These are phyloP conservation scores for Fusarium illudens DNA, from an alignment of 2,329 filamentous ascomycete genomes.

Conservation along the genomic window DNA sequence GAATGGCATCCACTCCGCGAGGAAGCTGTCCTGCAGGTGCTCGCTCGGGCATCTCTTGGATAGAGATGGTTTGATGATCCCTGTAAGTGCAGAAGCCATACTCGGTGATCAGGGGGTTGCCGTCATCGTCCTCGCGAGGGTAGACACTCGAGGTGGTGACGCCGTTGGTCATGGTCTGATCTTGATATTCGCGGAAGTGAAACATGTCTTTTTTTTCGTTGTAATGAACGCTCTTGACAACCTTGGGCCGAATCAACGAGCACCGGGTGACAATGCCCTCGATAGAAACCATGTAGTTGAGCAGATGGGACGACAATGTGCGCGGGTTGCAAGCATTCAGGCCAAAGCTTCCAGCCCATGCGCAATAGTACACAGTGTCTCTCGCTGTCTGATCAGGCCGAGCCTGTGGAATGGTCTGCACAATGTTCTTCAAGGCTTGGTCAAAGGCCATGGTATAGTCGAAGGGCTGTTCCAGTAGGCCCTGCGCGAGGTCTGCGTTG, in stretches of 20 bases:
- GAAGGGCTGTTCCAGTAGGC: conserved; percentile 85
- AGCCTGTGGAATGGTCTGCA: conserved; percentile 79
- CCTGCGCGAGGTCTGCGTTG: conserved; percentile 80
- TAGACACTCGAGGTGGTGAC: conserved; percentile 92
- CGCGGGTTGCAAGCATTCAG: conserved; percentile 94
- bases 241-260: conserved; percentile 92
- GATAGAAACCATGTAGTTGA: conserved; percentile 97
- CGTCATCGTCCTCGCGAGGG: conserved; percentile 90
- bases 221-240: conserved; percentile 98
- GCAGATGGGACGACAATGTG: conserved; percentile 85
- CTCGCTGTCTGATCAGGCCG: conserved; percentile 78
- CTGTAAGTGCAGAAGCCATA: conserved; percentile 96
- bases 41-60: conserved; percentile 98
- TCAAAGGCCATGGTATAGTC: conserved; percentile 91
- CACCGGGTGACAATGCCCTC: conserved; percentile 98
- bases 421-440: conserved; percentile 85
- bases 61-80: conserved; percentile 97
- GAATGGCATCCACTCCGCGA: conserved; percentile 92
- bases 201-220: conserved; percentile 89
- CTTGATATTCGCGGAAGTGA: conserved; percentile 87
- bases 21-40: conserved; percentile 95
- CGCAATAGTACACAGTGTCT: conserved; percentile 92
- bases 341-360: conserved; percentile 96
- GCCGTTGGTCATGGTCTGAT: conserved; percentile 97
- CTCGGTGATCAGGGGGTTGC: conserved; percentile 91